A percentile compares a stretch with the other conserved stretches of the same genome.
phyloP scores from a whole-genome alignment of 768 basidiomycete genomes.

The Macrocybe gigantea region DNA sequence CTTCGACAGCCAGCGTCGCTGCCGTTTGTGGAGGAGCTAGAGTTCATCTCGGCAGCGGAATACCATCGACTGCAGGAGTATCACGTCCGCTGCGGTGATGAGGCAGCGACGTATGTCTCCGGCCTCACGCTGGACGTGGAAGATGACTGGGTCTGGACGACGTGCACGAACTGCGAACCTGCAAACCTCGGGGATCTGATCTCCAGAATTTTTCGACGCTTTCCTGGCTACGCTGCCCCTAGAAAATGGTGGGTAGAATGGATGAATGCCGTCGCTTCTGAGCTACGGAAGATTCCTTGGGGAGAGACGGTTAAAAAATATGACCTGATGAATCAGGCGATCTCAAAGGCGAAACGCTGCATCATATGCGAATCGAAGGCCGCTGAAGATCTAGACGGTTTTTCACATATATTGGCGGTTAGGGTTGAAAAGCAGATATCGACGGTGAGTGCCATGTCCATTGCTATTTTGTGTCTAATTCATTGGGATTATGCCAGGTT shows the following conservation, averaged over 20 bases:
- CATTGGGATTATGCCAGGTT: too few species aligned
- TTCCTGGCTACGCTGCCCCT: slow-evolving; percentile 11
- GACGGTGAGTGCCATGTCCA: slow-evolving; percentile 13
- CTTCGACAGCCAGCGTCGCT: slow-evolving; percentile 24
- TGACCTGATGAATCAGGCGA: slow-evolving; percentile 20
- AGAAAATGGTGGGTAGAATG: slow-evolving; percentile 28
- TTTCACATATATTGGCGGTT: slow-evolving; percentile 23
- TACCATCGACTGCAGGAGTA: slow-evolving; percentile 37
- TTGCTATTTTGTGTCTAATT: not conserved
- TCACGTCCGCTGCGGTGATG: slow-evolving; percentile 31
- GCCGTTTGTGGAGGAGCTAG: slow-evolving; percentile 29
- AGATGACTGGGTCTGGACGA: slow-evolving; percentile 27
- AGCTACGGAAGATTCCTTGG: slow-evolving; percentile 25
- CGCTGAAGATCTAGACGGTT: slow-evolving; percentile 22
- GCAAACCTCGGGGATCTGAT: too few species aligned
- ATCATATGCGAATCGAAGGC: slow-evolving; percentile 18
- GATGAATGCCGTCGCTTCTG: slow-evolving; percentile 22
- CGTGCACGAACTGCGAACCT: slow-evolving; percentile 7
- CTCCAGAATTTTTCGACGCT: too few species aligned
- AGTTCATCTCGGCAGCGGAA: slow-evolving; percentile 32
- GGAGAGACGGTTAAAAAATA: slow-evolving; percentile 26
- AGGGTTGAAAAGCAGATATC: slow-evolving; percentile 26
- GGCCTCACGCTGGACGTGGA: slow-evolving; percentile 17
- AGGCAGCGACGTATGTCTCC: slow-evolving; percentile 19
- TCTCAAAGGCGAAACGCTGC: slow-evolving; percentile 18